A percentile compares a stretch with the other conserved stretches of the same genome.
Evolutionary conservation across 345 rosid species (phyloP).

Genomic region (Citrus australasica): DNA sequence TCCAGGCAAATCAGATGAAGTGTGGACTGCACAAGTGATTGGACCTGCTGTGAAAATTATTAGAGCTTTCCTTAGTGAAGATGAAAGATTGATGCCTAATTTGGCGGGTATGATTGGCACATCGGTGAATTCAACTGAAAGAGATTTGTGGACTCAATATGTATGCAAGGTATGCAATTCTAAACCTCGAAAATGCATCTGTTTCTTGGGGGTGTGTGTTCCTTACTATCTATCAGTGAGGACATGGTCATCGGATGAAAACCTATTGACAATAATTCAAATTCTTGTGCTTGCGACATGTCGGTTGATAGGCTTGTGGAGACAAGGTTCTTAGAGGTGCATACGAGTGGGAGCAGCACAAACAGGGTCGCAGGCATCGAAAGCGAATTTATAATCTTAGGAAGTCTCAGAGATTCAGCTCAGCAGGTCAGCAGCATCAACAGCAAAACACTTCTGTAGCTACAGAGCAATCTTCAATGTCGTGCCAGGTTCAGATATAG

Average conservation of each 20-base stretch:
- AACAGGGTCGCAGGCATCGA: constrained; percentile 75
- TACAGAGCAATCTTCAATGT: background rate
- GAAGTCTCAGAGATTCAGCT: constrained; percentile 28
- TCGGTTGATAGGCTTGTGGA: constrained; percentile 68
- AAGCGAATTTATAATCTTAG: constrained; percentile 50
- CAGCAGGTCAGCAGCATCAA: constrained; percentile 13
- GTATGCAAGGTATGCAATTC: constrained; percentile 60
- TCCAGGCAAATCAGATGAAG: constrained; percentile 63
- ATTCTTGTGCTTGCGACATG: background rate
- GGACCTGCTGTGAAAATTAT: constrained; percentile 51
- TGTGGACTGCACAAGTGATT: constrained; percentile 69
- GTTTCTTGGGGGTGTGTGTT: background rate
- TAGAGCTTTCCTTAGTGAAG: constrained; percentile 42
- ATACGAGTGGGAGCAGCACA: constrained; percentile 94
- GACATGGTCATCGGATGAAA: background rate
- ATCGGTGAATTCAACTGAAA: constrained; percentile 25
- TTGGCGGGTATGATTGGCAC: constrained; percentile 6
- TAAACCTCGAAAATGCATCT: background rate
- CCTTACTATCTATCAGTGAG: background rate
- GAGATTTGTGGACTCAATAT: constrained; percentile 87
- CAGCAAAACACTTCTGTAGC: background rate
- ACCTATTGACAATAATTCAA: background rate
- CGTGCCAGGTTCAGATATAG: background rate
- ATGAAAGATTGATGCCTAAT: constrained; percentile 6
- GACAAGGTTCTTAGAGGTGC: constrained; percentile 83